Conservation (phyloP, 1,284 basidiomycete species). For the Trichosporon coremiiforme region DNA sequence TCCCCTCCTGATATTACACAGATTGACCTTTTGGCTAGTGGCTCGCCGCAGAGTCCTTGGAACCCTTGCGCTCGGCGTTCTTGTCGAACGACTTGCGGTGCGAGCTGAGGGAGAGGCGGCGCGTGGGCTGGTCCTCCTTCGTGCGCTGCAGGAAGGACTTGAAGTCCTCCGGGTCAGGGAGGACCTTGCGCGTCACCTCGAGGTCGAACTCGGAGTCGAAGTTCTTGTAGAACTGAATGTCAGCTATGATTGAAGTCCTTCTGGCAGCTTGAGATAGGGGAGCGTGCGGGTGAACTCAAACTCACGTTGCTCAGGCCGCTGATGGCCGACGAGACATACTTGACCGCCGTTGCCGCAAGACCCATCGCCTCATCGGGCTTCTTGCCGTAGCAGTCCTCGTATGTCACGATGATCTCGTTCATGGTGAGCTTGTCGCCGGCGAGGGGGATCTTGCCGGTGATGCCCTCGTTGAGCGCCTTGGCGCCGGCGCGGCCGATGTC, state of each 20-base stretch:
- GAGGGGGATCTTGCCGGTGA: slow-evolving; percentile 27
- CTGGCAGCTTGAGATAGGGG: too few species aligned
- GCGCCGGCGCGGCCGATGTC: slow-evolving; percentile 40
- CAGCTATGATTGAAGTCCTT: slow-evolving; percentile 3
- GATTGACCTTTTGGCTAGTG: neutral
- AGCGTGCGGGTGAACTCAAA: neutral
- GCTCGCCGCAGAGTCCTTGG: neutral
- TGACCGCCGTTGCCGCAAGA: slow-evolving; percentile 26
- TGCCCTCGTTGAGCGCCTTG: slow-evolving; percentile 28
- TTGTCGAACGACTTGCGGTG: slow-evolving; percentile 9
- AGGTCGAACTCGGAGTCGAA: slow-evolving; percentile 31
- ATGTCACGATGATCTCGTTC: slow-evolving; percentile 32
- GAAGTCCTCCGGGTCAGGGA: slow-evolving; percentile 39
- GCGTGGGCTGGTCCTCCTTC: slow-evolving; percentile 29
- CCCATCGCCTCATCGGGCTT: slow-evolving; percentile 27
- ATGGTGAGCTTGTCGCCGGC: slow-evolving; percentile 37
- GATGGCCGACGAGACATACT: slow-evolving; percentile 22
- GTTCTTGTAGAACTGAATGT: slow-evolving; percentile 38
- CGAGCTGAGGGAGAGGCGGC: slow-evolving; percentile 13
- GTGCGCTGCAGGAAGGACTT: slow-evolving; percentile 36
- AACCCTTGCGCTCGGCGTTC: neutral
- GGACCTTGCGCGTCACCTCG: slow-evolving; percentile 19
- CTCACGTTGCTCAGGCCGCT: slow-evolving; percentile 32
- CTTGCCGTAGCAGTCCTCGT: slow-evolving; percentile 33
- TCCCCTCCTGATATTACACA: too few species aligned